Percentiles rank a stretch among this genome's conserved stretches.
These are phyloP conservation scores for Gentiana macrophylla DNA, from an alignment of 257 asterid genomes.

Conservation along the genomic window DNA sequence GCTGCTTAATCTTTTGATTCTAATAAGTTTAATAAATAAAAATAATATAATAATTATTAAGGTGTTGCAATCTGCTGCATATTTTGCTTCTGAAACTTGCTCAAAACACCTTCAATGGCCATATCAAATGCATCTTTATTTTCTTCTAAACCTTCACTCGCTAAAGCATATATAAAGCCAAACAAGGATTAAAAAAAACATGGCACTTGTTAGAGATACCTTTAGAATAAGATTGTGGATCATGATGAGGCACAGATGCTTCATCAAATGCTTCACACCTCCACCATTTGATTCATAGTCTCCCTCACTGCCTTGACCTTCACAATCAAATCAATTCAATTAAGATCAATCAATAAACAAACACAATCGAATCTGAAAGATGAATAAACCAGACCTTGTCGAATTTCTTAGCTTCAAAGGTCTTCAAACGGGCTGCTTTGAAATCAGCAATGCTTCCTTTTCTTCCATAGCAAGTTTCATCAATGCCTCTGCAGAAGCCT, in stretches of 20 bases:
- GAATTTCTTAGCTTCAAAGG: constrained; percentile 70
- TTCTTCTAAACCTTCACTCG: too few relatives aligned
- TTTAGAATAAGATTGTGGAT: constrained; percentile 2
- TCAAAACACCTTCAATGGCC: too few relatives aligned
- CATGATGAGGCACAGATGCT: constrained; percentile 15
- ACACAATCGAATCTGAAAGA: background rate
- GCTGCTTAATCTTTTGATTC: too few relatives aligned
- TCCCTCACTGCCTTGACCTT: constrained; percentile 38
- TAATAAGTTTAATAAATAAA: too few relatives aligned
- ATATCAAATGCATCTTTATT: too few relatives aligned
- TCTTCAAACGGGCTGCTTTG: constrained; percentile 53
- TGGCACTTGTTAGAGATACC: too few relatives aligned
- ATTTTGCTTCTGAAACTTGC: too few relatives aligned
- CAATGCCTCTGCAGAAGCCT: constrained; percentile 76
- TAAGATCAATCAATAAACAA: background rate
- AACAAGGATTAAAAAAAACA: too few relatives aligned
- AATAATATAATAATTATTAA: too few relatives aligned
- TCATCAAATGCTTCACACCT: constrained; percentile 24
- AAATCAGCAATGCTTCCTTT: constrained; percentile 37
- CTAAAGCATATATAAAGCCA: too few relatives aligned
- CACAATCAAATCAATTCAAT: constrained; percentile 7
- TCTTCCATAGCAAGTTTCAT: constrained; percentile 46
- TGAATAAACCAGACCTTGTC: constrained; percentile 41
- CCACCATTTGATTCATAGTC: constrained; percentile 33
- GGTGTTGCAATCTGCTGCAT: too few relatives aligned